Evolutionary conservation across 805 yeast species (phyloP).

Genomic region (Candida verbasci): DNA sequence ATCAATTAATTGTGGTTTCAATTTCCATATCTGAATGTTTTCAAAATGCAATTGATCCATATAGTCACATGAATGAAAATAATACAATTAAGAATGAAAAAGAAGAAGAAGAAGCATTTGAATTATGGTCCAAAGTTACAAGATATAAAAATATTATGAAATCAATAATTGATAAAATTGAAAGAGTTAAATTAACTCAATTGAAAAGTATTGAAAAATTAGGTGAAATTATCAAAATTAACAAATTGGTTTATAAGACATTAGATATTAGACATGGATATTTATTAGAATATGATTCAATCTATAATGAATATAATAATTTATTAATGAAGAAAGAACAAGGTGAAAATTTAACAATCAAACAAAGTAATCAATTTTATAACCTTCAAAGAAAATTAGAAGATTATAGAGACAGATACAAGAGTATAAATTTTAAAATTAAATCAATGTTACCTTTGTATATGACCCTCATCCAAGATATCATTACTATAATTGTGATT

Average conservation of each 20-base stretch:
- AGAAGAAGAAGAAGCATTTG: constrained; percentile 10
- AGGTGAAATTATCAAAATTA: constrained; percentile 8
- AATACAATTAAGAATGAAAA: neutral
- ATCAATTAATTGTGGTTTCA: neutral
- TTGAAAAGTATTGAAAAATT: constrained; percentile 12
- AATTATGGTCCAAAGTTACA: constrained; percentile 13
- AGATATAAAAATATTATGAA: constrained; percentile 3
- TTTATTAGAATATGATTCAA: constrained; percentile 35
- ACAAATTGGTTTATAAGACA: constrained; percentile 15
- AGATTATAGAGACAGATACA: constrained; percentile 22
- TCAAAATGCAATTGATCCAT: constrained; percentile 9
- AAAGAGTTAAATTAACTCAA: constrained; percentile 11
- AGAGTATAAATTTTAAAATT: constrained; percentile 31
- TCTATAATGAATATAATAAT: constrained; percentile 22
- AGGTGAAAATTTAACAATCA: constrained; percentile 22
- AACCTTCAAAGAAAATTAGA: constrained; percentile 23
- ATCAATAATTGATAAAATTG: constrained; percentile 5
- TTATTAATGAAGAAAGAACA: constrained; percentile 33
- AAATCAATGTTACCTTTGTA: constrained; percentile 46
- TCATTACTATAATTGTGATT: constrained; percentile 27
- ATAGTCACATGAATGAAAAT: constrained; percentile 2
- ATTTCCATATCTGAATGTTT: constrained; percentile 5
- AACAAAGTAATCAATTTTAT: constrained; percentile 23
- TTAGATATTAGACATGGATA: constrained; percentile 27
- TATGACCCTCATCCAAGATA: constrained; percentile 30